Evolutionary conservation across 2,329 filamentous ascomycete genomes (phyloP), one percentile per base, ranked within the genome.

Genomic region (Fusarium tricinctum): DNA sequence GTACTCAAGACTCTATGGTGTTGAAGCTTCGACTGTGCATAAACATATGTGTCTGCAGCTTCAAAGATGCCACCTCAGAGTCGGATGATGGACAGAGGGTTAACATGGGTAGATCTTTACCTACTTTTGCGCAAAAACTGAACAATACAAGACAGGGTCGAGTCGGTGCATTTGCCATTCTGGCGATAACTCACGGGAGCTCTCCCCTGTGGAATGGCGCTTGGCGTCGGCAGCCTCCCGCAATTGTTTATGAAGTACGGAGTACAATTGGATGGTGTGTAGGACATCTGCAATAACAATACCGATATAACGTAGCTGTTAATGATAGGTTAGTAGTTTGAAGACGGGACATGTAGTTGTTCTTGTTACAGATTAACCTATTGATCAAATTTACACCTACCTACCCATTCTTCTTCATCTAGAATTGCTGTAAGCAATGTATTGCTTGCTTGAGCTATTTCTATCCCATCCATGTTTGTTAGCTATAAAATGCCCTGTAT

Each of bases 201-300:
- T 17, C 58, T 43, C 28, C 28, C 28, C 38, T 44, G 38, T 57
- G 38, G 51, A 55, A 66, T 69, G 55, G 55, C 32, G 42, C 64
- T 71, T 68, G 65, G 58, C 46, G 42, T 56, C 39, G 49, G 58
- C 54, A 70, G 62, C 58, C 68, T 70, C 68, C 68, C 58, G 57
- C 44, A 66, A 46, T 32, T 44, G 43, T 52, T 40, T 43, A 19
- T 50, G 39, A 38, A 33, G 44, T 55, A n/a, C 9, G 23, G 22
- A 23, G 8, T 63, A 32, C 43, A 63, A 48, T 30, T 30, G 28
- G 28, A 30, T 30, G 10, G 26, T 26, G 26, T 26, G 8, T 26
- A 26, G 26, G 28, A 12, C 28, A 6, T 30, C 28, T 10, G 12
- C 28, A 13, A 30, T 30, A 30, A 4, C 12, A 30, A 30, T 12